A percentile compares a stretch with the other conserved stretches of the same genome.
These are phyloP conservation scores for Alternaria burnsii DNA, from an alignment of 2,329 filamentous ascomycete species.

Conservation along the genomic window DNA sequence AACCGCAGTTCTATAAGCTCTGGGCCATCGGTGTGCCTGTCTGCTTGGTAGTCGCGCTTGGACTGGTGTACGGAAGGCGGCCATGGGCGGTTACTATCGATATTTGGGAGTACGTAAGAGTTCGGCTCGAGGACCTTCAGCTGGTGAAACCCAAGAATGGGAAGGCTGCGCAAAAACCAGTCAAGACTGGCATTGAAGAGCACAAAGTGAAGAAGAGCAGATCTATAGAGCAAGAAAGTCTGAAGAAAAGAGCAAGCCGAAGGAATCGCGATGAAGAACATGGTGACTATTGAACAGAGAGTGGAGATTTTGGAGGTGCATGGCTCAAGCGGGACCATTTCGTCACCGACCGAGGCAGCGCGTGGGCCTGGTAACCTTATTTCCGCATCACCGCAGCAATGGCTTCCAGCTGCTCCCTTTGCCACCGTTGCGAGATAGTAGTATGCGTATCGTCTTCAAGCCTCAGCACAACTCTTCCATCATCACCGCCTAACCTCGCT, in stretches of 20 bases:
- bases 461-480: constrained; percentile 34
- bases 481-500: constrained; percentile 33
- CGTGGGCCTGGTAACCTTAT: background rate
- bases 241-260: background rate
- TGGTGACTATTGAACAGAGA: background rate
- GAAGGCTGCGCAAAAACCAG: background rate
- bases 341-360: background rate
- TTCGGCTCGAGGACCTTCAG: background rate
- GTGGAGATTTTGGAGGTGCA: background rate
- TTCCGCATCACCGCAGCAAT: constrained; percentile 11
- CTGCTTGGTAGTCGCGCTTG: constrained; percentile 1
- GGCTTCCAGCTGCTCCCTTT: constrained; percentile 28
- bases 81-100: background rate
- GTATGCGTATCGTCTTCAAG: constrained; percentile 49
- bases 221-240: no score
- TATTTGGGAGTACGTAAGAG: background rate
- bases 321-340: background rate
- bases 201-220: no score
- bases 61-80: constrained; percentile 1
- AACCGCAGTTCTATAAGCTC: constrained; percentile 29
- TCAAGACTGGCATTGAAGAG: background rate
- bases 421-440: constrained; percentile 29
- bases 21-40: constrained; percentile 31
- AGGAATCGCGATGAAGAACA: background rate
- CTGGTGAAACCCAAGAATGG: background rate